Evolutionary conservation across 2,329 filamentous ascomycete genomes (phyloP).

Genomic region (Fusarium liriodendri): DNA sequence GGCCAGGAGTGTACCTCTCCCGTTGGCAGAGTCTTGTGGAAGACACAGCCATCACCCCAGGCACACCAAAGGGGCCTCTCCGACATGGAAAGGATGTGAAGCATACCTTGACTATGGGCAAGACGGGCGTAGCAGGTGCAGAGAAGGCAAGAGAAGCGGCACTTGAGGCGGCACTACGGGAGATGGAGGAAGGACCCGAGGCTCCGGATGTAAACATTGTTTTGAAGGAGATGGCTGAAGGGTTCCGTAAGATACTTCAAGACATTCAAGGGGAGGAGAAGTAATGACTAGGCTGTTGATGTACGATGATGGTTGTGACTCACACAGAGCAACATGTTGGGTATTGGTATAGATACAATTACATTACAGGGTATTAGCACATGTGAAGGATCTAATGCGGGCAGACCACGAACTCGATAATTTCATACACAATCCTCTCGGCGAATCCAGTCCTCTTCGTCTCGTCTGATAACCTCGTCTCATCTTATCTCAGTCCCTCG

Average conservation of each 20-base stretch:
- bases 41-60: constrained; percentile 75
- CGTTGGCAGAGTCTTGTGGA: constrained; percentile 80
- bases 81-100: constrained; percentile 66
- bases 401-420: background rate
- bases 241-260: constrained; percentile 52
- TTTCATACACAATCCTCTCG: background rate
- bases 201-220: constrained; percentile 57
- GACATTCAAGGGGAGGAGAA: constrained; percentile 16
- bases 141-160: constrained; percentile 41
- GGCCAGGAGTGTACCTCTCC: constrained; percentile 78
- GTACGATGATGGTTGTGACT: background rate
- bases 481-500: background rate
- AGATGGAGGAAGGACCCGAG: constrained; percentile 48
- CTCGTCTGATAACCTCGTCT: background rate
- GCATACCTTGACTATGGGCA: constrained; percentile 55
- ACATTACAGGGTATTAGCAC: constrained; percentile 15
- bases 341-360: background rate
- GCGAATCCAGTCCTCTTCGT: background rate
- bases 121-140: constrained; percentile 51
- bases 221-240: constrained; percentile 52
- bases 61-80: constrained; percentile 60
- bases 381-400: constrained; percentile 4
- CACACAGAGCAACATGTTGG: background rate
- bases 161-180: constrained; percentile 35
- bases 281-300: background rate